These are phyloP conservation scores for Plantago lanceolata DNA, from an alignment of 305 asterid species.

Conservation along the genomic window DNA sequence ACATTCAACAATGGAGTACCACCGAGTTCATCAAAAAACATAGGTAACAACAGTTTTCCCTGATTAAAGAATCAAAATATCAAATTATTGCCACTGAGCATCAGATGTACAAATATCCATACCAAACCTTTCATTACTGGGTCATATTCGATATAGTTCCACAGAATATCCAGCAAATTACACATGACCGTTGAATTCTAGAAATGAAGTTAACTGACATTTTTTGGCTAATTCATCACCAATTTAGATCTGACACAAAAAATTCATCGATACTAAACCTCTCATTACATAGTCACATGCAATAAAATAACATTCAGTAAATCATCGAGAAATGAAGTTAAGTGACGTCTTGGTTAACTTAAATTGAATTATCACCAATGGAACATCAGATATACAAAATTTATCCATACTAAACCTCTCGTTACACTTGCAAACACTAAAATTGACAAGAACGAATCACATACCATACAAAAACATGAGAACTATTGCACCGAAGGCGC, in stretches of 20 bases:
- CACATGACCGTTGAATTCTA: too few relatives aligned
- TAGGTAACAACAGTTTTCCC: too few relatives aligned
- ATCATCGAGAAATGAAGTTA: background rate
- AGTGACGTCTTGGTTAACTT: background rate
- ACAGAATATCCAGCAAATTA: too few relatives aligned
- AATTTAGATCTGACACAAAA: too few relatives aligned
- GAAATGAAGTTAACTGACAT: background rate
- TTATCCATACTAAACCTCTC: background rate
- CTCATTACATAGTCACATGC: background rate
- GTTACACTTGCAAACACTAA: constrained; percentile 5
- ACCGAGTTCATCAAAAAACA: too few relatives aligned
- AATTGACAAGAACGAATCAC: constrained; percentile 25
- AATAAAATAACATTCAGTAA: background rate
- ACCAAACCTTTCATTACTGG: too few relatives aligned
- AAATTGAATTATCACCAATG: background rate
- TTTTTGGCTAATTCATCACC: background rate
- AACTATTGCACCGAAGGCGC: constrained; percentile 35
- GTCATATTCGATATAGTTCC: too few relatives aligned
- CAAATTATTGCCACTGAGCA: too few relatives aligned
- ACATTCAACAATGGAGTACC: too few relatives aligned
- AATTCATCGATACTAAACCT: too few relatives aligned
- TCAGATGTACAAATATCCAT: too few relatives aligned
- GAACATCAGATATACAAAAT: constrained; percentile 4
- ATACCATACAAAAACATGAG: constrained; percentile 18
- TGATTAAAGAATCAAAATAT: too few relatives aligned